A percentile compares a stretch with the other conserved stretches of the same genome.
phyloP scores from a whole-genome alignment of 495 filamentous ascomycete species.

The Penicillium malachiteum region DNA sequence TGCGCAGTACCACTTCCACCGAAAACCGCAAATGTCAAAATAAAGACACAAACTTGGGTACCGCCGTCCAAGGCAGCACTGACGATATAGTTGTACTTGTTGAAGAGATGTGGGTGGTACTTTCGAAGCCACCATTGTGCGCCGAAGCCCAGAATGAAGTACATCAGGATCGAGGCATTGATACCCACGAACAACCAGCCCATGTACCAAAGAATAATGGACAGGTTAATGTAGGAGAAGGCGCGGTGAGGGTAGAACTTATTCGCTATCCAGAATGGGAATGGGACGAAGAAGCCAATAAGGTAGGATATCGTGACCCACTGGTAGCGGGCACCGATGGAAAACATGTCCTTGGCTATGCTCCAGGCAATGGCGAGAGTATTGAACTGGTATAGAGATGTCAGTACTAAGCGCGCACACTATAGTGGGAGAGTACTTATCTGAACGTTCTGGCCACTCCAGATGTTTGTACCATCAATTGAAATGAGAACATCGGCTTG shows the following conservation, averaged over 20 bases:
- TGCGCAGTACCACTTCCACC: constrained; percentile 30
- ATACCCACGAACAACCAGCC: constrained; percentile 36
- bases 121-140: constrained; percentile 47
- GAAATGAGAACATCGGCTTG: constrained; percentile 32
- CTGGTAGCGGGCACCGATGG: constrained; percentile 8
- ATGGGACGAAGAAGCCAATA: constrained; percentile 34
- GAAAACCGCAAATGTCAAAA: constrained; percentile 52
- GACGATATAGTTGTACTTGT: constrained; percentile 54
- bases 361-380: constrained; percentile 38
- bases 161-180: constrained; percentile 30
- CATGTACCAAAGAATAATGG: constrained; percentile 36
- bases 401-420: background rate
- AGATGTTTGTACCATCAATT: constrained; percentile 41
- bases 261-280: constrained; percentile 32
- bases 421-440: background rate
- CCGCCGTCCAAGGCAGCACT: constrained; percentile 52
- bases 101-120: constrained; percentile 41
- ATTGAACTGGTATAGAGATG: constrained; percentile 7
- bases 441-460: constrained; percentile 39
- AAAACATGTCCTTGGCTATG: background rate
- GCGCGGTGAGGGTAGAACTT: constrained; percentile 7
- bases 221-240: constrained; percentile 29
- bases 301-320: constrained; percentile 37
- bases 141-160: constrained; percentile 39
- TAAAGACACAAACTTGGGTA: constrained; percentile 45